Evolutionary conservation across 176 grass and related monocot species (phyloP), one percentile per base, ranked within the genome.

Genomic region (Rhynchospora tenuis): DNA sequence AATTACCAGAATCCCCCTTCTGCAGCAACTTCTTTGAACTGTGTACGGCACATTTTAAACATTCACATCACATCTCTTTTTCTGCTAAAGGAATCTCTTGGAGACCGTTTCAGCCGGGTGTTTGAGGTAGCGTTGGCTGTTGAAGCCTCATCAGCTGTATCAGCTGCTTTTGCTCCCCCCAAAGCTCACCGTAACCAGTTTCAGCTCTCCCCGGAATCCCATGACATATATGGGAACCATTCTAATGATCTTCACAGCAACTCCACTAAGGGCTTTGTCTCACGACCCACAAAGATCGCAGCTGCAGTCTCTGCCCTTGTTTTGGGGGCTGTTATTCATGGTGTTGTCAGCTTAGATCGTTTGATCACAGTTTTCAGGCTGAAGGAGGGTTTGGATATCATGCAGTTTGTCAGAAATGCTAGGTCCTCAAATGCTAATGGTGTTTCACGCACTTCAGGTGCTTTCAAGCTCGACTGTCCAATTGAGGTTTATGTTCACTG

Each of bases 71-170:
- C 44, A 81, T 91, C 93, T 70, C 91, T 99, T 71, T 96, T 91
- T 72, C 88, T 99, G 83, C 86, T 99, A 57, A 99, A 95, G 86
- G 97, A 99, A 78, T 89, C 91, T 80, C 88, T 99, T 83, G 97
- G 97, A n/a, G 97, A 96, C 27, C 89, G 89, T 54, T 83, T 95
- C 42, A 90, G 85, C 66, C 84, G 78, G 69, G 81, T 92, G 50
- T 95, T 99, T 85, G 97, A 99, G 73, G 84, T 99, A 54, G 88
- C 91, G 67, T 86, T 99, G 86, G 97, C 93, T 24, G 81, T 84
- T 86, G 97, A 99, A 90, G 88, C 91, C 65, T 96, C 91, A 56
- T 89, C 88, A 68, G 88, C 86, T 90, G 83, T 99, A 80, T 86
- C 91, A 80, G 78, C 84, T 64, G 77, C 86, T 80, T 96, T 90